A percentile compares a stretch with the other conserved stretches of the same genome.
Evolutionary conservation across 768 basidiomycete genomes (phyloP).

Genomic region (Lactarius evosmus): DNA sequence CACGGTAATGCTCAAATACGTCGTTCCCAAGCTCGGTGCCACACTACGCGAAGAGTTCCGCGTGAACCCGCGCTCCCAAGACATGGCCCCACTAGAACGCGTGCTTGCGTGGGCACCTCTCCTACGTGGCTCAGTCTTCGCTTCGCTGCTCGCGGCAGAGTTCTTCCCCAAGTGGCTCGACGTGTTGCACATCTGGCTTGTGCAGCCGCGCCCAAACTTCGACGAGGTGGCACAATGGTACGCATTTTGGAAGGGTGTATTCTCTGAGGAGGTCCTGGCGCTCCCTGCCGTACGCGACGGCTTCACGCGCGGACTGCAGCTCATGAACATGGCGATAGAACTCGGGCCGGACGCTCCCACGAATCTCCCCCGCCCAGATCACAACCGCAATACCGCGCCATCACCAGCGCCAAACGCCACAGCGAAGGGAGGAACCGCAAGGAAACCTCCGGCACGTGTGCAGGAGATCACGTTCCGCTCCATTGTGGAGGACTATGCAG

Average conservation of each 20-base stretch:
- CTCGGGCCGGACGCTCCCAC: slow-evolving; percentile 75
- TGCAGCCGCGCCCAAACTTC: slow-evolving; percentile 83
- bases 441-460: slow-evolving; percentile 48
- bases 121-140: slow-evolving; percentile 72
- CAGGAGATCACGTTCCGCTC: slow-evolving; percentile 90
- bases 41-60: slow-evolving; percentile 81
- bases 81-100: slow-evolving; percentile 74
- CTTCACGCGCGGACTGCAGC: slow-evolving; percentile 82
- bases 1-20: slow-evolving; percentile 79
- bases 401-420: slow-evolving; percentile 31
- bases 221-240: slow-evolving; percentile 96
- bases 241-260: slow-evolving; percentile 78
- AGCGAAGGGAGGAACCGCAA: slow-evolving; percentile 38
- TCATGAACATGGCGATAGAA: slow-evolving; percentile 93
- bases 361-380: slow-evolving; percentile 65
- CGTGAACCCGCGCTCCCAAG: slow-evolving; percentile 87
- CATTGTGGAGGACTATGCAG: slow-evolving; percentile 88
- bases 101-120: slow-evolving; percentile 76
- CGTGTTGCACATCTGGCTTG: slow-evolving; percentile 86
- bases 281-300: slow-evolving; percentile 68
- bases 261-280: slow-evolving; percentile 67
- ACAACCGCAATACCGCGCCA: slow-evolving; percentile 42
- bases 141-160: slow-evolving; percentile 81
- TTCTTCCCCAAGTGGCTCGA: slow-evolving; percentile 99
- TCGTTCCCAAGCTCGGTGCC: slow-evolving; percentile 87